Evolutionary conservation across 768 basidiomycete genomes (phyloP).

Genomic region (Sistotremastrum niveocremeum): DNA sequence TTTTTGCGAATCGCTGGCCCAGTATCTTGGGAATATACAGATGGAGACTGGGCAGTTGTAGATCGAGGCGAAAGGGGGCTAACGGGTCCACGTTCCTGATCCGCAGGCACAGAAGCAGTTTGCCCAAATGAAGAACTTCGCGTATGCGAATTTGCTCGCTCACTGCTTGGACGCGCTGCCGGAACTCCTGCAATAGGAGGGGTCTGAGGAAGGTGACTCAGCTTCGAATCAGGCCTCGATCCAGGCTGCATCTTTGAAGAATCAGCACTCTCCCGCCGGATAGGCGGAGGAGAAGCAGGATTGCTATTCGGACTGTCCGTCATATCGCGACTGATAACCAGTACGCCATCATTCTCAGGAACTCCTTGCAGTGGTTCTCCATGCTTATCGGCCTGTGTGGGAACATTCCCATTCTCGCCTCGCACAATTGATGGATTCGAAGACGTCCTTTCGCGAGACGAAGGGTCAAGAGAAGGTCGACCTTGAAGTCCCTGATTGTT

Average conservation of each 20-base stretch:
- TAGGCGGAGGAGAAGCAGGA: no score
- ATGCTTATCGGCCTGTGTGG: neutral
- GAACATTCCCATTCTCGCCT: neutral
- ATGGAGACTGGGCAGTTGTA: no score
- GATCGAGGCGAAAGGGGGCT: no score
- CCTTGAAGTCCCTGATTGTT: no score
- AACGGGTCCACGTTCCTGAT: no score
- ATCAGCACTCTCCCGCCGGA: constrained; percentile 18
- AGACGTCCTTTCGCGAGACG: neutral
- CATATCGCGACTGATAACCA: neutral
- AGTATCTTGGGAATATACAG: no score
- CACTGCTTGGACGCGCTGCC: no score
- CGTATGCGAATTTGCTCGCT: no score
- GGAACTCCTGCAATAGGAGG: no score
- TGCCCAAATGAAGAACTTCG: no score
- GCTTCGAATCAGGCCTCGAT: constrained; percentile 28
- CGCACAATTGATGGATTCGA: neutral
- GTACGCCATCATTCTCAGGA: neutral
- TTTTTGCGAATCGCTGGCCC: no score
- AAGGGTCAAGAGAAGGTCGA: neutral
- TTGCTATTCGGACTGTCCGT: neutral
- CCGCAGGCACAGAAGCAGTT: no score
- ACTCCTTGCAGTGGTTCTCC: neutral
- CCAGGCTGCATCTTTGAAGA: constrained; percentile 16
- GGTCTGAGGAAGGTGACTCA: constrained; percentile 9